Evolutionary conservation across 164 flowering plant species (phyloP), one percentile per base, ranked within the genome.

Genomic region (Vitis cinerea): DNA sequence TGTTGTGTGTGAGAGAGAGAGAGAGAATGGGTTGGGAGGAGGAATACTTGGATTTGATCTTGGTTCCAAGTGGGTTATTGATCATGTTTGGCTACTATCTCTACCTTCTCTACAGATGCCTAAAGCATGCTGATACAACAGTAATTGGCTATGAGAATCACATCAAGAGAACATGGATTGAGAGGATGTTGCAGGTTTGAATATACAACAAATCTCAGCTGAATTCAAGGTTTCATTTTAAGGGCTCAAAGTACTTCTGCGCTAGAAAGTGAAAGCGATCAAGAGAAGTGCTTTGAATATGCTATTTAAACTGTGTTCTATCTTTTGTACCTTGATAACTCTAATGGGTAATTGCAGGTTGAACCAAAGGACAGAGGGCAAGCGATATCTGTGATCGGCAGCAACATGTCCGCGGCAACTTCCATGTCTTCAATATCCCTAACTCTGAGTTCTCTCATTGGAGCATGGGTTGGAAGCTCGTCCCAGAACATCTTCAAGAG

Each of bases 111-210:
- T 79, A 86, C 70, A 83, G 84, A 79, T 82, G 75, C 80, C 74
- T 81, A 11, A 78, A 66, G 64, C 44, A 9, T 60, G 83, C 87
- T 1, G 62, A 84, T 1, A 83, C 84, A 31, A 90, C 94, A 0
- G 81, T 80, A 15, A 81, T 90, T 49, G 97, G 97, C 53, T 86
- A 74, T 67, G 92, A 92, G 77, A 88, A 91, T 57, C 87, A 91
- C 71, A 68, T 73, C 87, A 87, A 72, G 75, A 83, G 54, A 71
- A 85, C 82, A 54, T 90, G 97, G 97, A 90, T 88, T 52, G 83
- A 78, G 71, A 85, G 82, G 31, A 80, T 85, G 78, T 67, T 84
- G 85, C 85, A 90, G 92, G 90, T 87, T 6, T 56, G 47, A 6
- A 29, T 50, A 10, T 31, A 8, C 19, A 50, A 31, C 44, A 4